Percentiles rank a stretch among this genome's conserved stretches.
Conservation (phyloP, 139 green algal species). For the Astrephomene gubernaculifera region DNA sequence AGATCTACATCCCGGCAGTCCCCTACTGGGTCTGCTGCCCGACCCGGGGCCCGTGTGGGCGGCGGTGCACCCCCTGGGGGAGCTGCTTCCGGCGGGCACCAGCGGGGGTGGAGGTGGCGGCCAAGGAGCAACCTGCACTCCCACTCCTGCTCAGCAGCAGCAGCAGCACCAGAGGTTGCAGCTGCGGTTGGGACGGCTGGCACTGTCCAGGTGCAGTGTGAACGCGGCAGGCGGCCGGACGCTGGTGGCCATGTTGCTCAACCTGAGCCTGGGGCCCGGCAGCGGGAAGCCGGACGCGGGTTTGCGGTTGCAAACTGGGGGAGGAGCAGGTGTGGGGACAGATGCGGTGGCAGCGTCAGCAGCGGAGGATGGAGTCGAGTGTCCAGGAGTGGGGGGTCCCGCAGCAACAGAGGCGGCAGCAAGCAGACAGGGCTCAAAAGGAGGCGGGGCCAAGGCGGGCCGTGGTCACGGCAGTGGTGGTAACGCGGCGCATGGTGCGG, state of each 20-base stretch:
- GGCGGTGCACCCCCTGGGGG: background rate
- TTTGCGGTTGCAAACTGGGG: background rate
- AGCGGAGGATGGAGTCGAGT: no score
- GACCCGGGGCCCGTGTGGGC: slow-evolving; percentile 17
- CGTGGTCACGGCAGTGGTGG: background rate
- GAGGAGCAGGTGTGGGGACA: background rate
- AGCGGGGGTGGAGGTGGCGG: background rate
- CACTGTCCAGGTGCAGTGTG: slow-evolving; percentile 2
- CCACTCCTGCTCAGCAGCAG: background rate
- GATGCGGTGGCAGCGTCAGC: background rate
- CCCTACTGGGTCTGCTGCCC: slow-evolving; percentile 12
- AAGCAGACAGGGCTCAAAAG: background rate
- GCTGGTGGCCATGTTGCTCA: background rate
- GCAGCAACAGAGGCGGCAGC: background rate
- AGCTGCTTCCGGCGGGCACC: background rate
- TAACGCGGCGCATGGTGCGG: background rate
- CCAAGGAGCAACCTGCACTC: background rate
- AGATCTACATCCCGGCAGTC: background rate
- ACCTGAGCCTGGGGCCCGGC: background rate
- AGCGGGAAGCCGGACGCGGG: background rate
- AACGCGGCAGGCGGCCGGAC: background rate
- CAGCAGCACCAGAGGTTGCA: background rate
- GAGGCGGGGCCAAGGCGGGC: no score
- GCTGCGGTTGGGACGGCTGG: background rate
- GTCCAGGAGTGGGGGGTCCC: background rate